phyloP scores from a whole-genome alignment of 1,284 basidiomycete genomes.

The Puccinia hordei region DNA sequence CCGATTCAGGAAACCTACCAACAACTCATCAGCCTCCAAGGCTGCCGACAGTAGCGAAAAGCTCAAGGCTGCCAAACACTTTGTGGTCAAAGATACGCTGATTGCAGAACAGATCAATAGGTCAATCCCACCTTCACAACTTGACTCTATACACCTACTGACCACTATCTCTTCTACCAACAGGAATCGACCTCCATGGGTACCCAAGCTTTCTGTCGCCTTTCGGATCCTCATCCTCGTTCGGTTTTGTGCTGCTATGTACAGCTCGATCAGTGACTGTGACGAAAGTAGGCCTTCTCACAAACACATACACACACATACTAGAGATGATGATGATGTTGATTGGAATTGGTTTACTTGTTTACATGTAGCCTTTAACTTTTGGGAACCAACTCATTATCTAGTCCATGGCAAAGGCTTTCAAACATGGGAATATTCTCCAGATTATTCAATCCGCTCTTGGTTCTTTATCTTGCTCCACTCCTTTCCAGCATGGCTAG shows the following conservation, averaged over 20 bases:
- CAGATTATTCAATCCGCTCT: constrained; percentile 83
- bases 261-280: constrained; percentile 90
- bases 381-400: constrained; percentile 97
- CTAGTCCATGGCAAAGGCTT: constrained; percentile 80
- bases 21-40: constrained; percentile 17
- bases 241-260: constrained; percentile 86
- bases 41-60: constrained; percentile 49
- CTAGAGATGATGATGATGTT: background rate
- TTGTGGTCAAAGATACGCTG: constrained; percentile 37
- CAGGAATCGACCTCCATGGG: constrained; percentile 68
- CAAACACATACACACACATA: background rate
- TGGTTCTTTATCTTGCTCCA: constrained; percentile 90
- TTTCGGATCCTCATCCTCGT: constrained; percentile 79
- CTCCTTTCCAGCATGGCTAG: constrained; percentile 60
- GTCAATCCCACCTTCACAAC: background rate
- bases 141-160: background rate
- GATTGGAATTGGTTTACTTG: background rate
- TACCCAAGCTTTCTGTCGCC: constrained; percentile 77
- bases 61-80: constrained; percentile 28
- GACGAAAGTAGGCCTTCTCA: constrained; percentile 75
- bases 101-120: constrained; percentile 47
- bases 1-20: constrained; percentile 37
- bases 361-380: constrained; percentile 84
- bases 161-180: background rate
- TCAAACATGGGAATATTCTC: constrained; percentile 97